Percentiles rank a stretch among this genome's conserved stretches.
Conservation (phyloP, 2,329 filamentous ascomycete genomes). For the Chaetomium globosum region DNA sequence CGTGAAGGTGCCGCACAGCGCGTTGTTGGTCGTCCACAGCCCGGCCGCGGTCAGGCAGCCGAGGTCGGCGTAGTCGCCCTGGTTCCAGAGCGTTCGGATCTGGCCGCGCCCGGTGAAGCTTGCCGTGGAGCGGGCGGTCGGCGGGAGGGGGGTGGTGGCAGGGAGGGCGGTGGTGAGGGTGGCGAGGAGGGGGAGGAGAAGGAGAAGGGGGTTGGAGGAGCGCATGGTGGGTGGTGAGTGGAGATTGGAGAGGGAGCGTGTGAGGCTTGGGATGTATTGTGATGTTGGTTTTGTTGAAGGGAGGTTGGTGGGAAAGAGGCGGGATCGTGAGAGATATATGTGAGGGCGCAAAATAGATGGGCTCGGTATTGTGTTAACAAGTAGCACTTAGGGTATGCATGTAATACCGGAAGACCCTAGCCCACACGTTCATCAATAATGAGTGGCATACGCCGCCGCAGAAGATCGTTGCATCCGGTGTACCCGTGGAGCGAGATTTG, state of each 20-base stretch:
- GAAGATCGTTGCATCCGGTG: background rate
- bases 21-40: constrained; percentile 24
- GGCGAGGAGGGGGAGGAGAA: background rate
- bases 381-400: background rate
- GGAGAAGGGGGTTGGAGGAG: background rate
- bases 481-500: background rate
- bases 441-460: background rate
- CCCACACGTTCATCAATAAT: background rate
- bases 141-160: background rate
- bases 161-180: background rate
- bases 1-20: constrained; percentile 18
- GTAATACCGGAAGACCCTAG: background rate
- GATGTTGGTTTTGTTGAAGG: background rate
- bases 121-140: background rate
- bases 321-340: background rate
- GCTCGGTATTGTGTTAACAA: background rate
- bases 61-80: constrained; percentile 19
- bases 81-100: constrained; percentile 18
- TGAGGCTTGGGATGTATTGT: background rate
- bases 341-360: background rate
- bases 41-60: constrained; percentile 24
- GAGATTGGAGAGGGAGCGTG: background rate
- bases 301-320: background rate
- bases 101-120: constrained; percentile 17
- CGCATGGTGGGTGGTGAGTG: background rate